Evolutionary conservation across 2,329 filamentous ascomycete species (phyloP).

Genomic region (Periglandula ipomoeae): DNA sequence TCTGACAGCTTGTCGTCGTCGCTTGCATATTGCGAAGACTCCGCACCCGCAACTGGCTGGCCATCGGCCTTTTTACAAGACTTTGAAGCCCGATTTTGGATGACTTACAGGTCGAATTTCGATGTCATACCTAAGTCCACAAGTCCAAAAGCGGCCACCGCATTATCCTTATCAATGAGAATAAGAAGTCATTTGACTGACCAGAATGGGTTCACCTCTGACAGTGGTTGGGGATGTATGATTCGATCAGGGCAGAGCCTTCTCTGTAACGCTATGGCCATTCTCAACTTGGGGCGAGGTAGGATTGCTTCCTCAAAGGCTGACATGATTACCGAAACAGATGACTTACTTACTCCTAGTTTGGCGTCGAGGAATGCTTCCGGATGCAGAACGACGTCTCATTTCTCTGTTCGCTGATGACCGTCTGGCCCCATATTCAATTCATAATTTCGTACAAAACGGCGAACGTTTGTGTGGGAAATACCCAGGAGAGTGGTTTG

Average conservation of each 20-base stretch:
- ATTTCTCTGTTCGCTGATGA: conserved; percentile 82
- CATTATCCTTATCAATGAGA: conserved; percentile 76
- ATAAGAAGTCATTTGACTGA: conserved; percentile 74
- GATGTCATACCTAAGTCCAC: conserved; percentile 68
- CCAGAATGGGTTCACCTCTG: conserved; percentile 75
- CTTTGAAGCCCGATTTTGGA: conserved; percentile 89
- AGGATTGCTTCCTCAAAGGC: conserved; percentile 15
- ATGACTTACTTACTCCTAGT: conserved; percentile 31
- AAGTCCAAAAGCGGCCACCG: conserved; percentile 59
- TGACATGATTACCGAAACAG: background rate
- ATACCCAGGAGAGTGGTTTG: conserved; percentile 96
- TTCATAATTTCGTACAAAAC: conserved; percentile 87
- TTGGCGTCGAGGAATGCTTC: conserved; percentile 60
- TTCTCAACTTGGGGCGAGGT: conserved; percentile 72
- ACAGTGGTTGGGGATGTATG: conserved; percentile 98
- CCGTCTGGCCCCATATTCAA: conserved; percentile 77
- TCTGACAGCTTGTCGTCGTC: conserved; percentile 44
- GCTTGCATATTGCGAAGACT: conserved; percentile 36
- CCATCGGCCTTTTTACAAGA: conserved; percentile 79
- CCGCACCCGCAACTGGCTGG: conserved; percentile 58
- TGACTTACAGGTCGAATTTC: conserved; percentile 91
- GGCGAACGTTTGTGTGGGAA: conserved; percentile 84
- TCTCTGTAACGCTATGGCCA: conserved; percentile 73
- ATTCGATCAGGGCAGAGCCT: conserved; percentile 92
- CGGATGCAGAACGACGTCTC: conserved; percentile 57